Percentiles rank a stretch among this genome's conserved stretches.
Conservation (phyloP, 73 alveolate genomes). For the Paramecium octaurelia region DNA sequence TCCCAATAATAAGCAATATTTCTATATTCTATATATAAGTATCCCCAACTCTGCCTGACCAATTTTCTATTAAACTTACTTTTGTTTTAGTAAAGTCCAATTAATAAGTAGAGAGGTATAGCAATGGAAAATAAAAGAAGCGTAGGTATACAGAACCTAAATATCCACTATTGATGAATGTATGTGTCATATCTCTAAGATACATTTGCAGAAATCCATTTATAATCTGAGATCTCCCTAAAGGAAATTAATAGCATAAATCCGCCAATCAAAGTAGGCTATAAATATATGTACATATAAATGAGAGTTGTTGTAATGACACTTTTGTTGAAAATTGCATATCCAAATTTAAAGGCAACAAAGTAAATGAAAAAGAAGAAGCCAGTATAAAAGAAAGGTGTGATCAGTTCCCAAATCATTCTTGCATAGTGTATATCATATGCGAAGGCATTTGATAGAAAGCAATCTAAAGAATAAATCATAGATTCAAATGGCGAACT, state of each 20-base stretch:
- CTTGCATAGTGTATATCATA: not conserved
- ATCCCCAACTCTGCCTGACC: not conserved
- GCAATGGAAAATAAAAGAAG: not conserved
- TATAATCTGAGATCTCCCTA: constrained; percentile 1
- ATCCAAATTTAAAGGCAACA: not conserved
- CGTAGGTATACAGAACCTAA: not conserved
- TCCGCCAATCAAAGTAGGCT: constrained; percentile 5
- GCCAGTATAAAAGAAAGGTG: not conserved
- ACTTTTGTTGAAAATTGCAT: not conserved
- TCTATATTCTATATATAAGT: not conserved
- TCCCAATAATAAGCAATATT: constrained; percentile 21
- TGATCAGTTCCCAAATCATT: not conserved
- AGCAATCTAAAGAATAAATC: constrained; percentile 34
- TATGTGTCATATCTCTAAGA: not conserved
- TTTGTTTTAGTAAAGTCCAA: not conserved
- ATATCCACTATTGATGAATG: not conserved
- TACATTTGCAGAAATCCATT: constrained; percentile 7
- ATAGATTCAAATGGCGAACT: constrained; percentile 26
- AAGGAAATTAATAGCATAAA: not conserved
- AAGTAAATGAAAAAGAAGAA: not conserved
- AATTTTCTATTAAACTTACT: not conserved
- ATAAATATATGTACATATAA: not conserved
- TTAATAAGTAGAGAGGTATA: not conserved
- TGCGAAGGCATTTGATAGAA: not conserved
- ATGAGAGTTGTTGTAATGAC: not conserved